Evolutionary conservation across 148 eudicot species (phyloP).

Genomic region (Diospyros lotus): DNA sequence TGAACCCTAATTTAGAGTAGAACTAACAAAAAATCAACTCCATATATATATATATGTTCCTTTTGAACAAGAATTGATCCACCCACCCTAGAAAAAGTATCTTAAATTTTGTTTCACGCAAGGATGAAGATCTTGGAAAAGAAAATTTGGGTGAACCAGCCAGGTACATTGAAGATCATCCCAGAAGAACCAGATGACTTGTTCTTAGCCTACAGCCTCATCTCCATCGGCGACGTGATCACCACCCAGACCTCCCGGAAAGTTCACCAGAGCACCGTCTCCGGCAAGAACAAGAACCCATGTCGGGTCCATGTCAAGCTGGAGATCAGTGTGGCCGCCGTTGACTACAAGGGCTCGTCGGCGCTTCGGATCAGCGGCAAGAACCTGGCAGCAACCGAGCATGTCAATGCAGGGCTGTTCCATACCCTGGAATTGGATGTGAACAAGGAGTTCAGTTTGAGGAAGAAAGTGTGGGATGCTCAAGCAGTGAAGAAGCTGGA

Average conservation of each 20-base stretch:
- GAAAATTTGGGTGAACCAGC: too few relatives aligned
- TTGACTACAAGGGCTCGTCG: not conserved
- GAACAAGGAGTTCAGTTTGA: constrained; percentile 12
- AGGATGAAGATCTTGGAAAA: too few relatives aligned
- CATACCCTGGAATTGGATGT: constrained; percentile 8
- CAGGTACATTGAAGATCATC: not conserved
- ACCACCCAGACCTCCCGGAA: constrained; percentile 11
- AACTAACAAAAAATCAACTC: too few relatives aligned
- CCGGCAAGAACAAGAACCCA: constrained; percentile 5
- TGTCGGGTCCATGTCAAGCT: constrained; percentile 7
- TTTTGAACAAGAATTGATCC: too few relatives aligned
- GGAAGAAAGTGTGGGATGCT: constrained; percentile 10
- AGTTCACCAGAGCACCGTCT: not conserved
- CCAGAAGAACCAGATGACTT: constrained; percentile 16
- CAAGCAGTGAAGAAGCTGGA: not conserved
- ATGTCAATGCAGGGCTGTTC: constrained; percentile 3
- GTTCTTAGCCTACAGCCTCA: constrained; percentile 10
- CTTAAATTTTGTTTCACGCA: too few relatives aligned
- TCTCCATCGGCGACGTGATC: constrained; percentile 8
- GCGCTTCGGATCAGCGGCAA: constrained; percentile 12
- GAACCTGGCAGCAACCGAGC: not conserved
- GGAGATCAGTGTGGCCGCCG: constrained; percentile 3
- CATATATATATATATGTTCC: too few relatives aligned
- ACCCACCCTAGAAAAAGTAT: too few relatives aligned
- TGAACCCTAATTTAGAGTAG: too few relatives aligned